Base-by-base conservation (phyloP, 2,329 filamentous ascomycete genomes). In the Cryphonectria japonica region DNA sequence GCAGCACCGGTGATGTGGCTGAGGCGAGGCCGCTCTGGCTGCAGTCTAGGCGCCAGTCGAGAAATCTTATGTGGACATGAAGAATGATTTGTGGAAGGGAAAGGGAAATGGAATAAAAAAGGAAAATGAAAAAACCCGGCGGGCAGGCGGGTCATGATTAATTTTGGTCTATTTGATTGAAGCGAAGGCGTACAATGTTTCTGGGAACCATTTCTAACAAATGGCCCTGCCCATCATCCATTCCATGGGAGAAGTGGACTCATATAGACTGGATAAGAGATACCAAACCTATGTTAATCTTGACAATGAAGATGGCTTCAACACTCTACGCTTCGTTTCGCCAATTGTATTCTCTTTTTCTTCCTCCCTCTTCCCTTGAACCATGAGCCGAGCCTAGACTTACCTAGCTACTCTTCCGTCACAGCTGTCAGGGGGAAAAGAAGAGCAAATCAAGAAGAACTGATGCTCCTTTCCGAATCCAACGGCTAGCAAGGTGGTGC, bases 61-160 rank as follows among this genome's bases (percentile, higher is more conserved):
- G 85, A 67, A 87, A 84, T 76, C 71, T 85, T 73, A 83, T 83
- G 79, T 85, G 83, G 83, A 80, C 84, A 79, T 85, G 76, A 81
- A 22, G 59, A 61, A 37, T 13, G 7, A 32, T 22, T 34, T 34
- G 57, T 60, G 57, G 16, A 26, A 60, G 16, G 19, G 32, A 16
- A 8, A 11, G 13, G 13, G 13, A 34, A 60, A 11, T 13, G 5
- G 19, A 32, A 32, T 5, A 32, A 29, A 59, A 16, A 8, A 11
- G 13, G 13, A 2, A 34, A 60, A 11, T 13, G 5, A 16, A 16
- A 43, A 43, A 43, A 11, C n/a, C 13, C 1, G 43, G 43, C 2
- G 13, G 41, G 41, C 46, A 19, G 46, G 46, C 46, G 46, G 46
- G 3, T 50, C 46, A n/a, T 9, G 9, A 11, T 11, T 50, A 8